phyloP scores from a whole-genome alignment of 192 early-diverging fungal genomes.

The Piromyces finnis region DNA sequence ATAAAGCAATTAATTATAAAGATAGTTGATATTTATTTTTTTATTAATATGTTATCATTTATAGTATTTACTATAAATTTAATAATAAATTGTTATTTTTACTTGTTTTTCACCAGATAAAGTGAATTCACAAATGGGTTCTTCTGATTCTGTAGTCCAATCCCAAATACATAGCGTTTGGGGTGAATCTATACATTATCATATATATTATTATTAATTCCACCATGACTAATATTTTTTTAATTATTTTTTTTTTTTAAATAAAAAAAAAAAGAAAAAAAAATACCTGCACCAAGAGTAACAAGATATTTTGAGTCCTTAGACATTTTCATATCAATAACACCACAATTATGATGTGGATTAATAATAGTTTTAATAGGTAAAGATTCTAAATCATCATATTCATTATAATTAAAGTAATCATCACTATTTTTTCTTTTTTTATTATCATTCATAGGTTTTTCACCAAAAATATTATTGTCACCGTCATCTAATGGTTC shows the following conservation, averaged over 20 bases:
- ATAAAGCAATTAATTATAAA: too few relatives aligned
- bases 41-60: neutral
- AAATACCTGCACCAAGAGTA: conserved; percentile 27
- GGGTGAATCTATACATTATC: conserved; percentile 1
- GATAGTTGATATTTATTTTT: neutral
- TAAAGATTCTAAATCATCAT: conserved; percentile 7
- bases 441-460: neutral
- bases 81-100: neutral
- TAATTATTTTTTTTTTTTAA: neutral
- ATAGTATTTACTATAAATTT: neutral
- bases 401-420: neutral
- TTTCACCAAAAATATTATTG: neutral
- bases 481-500: neutral
- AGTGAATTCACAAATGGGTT: conserved; percentile 9
- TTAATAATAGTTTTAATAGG: conserved; percentile 39
- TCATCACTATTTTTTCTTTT: neutral
- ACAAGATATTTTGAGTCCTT: conserved; percentile 21
- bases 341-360: conserved; percentile 22
- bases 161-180: conserved; percentile 31
- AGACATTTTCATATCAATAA: conserved; percentile 20
- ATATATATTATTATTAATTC: too few relatives aligned
- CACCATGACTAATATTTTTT: too few relatives aligned
- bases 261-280: neutral
- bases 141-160: conserved; percentile 23
- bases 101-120: conserved; percentile 25